Percentiles rank a stretch among this genome's conserved stretches.
phyloP scores from a whole-genome alignment of 305 asterid species.

The Fraxinus ornus region DNA sequence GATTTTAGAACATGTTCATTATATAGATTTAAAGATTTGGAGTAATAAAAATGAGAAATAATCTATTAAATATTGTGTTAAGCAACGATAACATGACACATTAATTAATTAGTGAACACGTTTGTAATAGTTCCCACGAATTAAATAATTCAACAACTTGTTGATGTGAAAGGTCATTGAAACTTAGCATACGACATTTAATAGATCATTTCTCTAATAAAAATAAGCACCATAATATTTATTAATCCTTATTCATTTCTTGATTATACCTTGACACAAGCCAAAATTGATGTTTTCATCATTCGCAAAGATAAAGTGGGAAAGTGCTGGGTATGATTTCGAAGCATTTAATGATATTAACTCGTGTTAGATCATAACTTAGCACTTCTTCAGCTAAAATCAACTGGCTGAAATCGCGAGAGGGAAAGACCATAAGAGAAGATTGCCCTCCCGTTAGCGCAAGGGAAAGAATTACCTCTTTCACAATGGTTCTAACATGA shows the following conservation, averaged over 20 bases:
- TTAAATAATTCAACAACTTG: background rate
- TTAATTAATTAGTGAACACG: background rate
- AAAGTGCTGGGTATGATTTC: background rate
- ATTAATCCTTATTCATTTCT: background rate
- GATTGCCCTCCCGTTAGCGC: background rate
- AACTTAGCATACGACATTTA: no score
- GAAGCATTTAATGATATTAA: constrained; percentile 3
- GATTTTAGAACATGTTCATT: background rate
- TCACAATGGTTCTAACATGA: background rate
- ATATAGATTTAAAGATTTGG: background rate
- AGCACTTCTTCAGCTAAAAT: background rate
- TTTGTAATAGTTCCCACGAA: background rate
- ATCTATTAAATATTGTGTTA: no score
- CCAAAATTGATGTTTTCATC: background rate
- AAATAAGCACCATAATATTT: background rate
- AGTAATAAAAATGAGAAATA: background rate
- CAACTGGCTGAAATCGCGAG: background rate
- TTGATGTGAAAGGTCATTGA: background rate
- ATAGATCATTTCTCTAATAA: background rate
- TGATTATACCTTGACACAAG: background rate
- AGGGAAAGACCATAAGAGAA: background rate
- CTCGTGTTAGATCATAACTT: background rate
- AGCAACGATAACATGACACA: background rate
- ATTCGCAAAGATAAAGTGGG: background rate
- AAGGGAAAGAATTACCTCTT: background rate